These are phyloP conservation scores for Boechera divaricarpa DNA, from an alignment of 345 rosid species.

Conservation along the genomic window DNA sequence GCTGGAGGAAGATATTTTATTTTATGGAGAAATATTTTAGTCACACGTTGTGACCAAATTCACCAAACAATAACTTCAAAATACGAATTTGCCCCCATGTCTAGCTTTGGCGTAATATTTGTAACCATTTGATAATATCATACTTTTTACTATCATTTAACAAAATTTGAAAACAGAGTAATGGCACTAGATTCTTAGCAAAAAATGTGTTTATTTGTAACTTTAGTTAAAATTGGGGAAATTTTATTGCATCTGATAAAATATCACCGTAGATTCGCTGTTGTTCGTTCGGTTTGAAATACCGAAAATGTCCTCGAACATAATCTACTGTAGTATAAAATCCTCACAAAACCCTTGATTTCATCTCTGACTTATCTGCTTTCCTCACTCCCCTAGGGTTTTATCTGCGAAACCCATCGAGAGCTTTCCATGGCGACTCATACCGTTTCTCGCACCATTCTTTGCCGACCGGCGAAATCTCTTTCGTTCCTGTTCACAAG, in stretches of 20 bases:
- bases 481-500: constrained; percentile 37
- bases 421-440: constrained; percentile 56
- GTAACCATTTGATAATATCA: neutral
- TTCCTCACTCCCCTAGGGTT: constrained; percentile 37
- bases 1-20: neutral
- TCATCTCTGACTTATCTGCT: constrained; percentile 18
- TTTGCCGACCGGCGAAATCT: constrained; percentile 49
- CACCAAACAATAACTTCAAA: neutral
- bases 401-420: constrained; percentile 25
- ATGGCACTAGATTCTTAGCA: neutral
- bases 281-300: neutral
- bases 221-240: neutral
- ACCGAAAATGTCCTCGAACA: constrained; percentile 13
- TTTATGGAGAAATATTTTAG: neutral
- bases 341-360: constrained; percentile 38
- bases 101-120: neutral
- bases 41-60: no score
- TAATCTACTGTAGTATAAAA: constrained; percentile 27
- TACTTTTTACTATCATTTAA: neutral
- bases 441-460: constrained; percentile 48
- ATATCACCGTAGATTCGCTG: neutral
- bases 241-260: constrained; percentile 3
- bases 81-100: neutral
- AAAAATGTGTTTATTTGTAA: neutral
- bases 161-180: neutral